phyloP scores from a whole-genome alignment of 192 early-diverging fungal species.

The Phycomyces blakesleeanus region DNA sequence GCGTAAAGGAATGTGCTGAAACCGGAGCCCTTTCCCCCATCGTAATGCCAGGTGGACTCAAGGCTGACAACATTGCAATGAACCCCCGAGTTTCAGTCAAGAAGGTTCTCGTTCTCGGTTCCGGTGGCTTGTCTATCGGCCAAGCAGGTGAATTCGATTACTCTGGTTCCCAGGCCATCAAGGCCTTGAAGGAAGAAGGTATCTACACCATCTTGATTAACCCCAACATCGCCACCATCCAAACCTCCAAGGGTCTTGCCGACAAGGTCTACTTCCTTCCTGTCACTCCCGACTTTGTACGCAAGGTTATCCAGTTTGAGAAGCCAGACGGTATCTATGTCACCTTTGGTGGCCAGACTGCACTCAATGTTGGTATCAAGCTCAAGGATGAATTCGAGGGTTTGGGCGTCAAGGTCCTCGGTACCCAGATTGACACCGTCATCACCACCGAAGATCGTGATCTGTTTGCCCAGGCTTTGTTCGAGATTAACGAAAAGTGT shows the following conservation, averaged over 20 bases:
- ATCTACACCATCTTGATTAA: conserved; percentile 97
- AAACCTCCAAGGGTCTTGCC: conserved; percentile 94
- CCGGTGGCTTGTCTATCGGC: conserved; percentile 95
- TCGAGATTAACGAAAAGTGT: conserved; percentile 88
- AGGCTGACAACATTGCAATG: conserved; percentile 40
- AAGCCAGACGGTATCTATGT: conserved; percentile 97
- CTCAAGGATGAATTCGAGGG: conserved; percentile 88
- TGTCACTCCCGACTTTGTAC: conserved; percentile 90
- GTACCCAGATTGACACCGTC: conserved; percentile 95
- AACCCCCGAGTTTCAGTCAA: conserved; percentile 65
- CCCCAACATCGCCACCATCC: conserved; percentile 99
- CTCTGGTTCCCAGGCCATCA: conserved; percentile 95
- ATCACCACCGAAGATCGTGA: conserved; percentile 98
- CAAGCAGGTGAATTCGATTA: conserved; percentile 99
- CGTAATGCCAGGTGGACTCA: conserved; percentile 58
- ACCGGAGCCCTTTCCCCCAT: conserved; percentile 73
- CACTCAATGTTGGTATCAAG: conserved; percentile 92
- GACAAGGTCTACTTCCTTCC: conserved; percentile 98
- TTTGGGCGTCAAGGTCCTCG: conserved; percentile 90
- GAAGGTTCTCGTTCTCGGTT: conserved; percentile 95
- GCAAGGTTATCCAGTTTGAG: conserved; percentile 93
- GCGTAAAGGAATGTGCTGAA: conserved; percentile 65
- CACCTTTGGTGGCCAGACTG: conserved; percentile 99
- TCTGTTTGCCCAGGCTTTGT: conserved; percentile 83
- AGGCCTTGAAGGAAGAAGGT: conserved; percentile 95